phyloP scores from a whole-genome alignment of 257 asterid species.

The Solanum arcanum region DNA sequence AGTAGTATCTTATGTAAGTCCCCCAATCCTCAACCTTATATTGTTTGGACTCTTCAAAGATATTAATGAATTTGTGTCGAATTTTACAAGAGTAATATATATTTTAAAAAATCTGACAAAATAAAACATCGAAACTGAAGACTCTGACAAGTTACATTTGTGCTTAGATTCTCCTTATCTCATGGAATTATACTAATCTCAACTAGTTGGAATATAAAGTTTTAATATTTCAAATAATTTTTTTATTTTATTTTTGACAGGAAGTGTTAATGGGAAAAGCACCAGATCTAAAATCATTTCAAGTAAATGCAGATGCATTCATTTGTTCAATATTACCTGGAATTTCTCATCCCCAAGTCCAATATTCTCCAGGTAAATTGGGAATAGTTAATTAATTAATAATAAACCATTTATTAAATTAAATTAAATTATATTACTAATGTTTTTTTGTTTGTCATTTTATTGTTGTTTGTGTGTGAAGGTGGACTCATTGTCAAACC shows the following conservation, averaged over 20 bases:
- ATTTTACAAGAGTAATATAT: too few relatives aligned
- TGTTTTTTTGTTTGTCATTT: background rate
- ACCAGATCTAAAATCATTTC: conserved; percentile 49
- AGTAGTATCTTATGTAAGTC: too few relatives aligned
- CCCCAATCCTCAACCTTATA: too few relatives aligned
- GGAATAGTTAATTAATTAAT: background rate
- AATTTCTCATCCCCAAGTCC: conserved; percentile 57
- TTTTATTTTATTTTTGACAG: conserved; percentile 11
- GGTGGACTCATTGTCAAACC: conserved; percentile 71
- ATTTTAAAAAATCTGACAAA: too few relatives aligned
- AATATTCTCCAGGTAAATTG: conserved; percentile 77
- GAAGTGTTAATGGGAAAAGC: conserved; percentile 75
- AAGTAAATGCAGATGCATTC: conserved; percentile 65
- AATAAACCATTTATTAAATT: background rate
- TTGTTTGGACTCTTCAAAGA: too few relatives aligned
- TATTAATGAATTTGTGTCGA: too few relatives aligned
- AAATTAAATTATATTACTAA: background rate
- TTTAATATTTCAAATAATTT: background rate
- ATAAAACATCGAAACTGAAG: too few relatives aligned
- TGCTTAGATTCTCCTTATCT: background rate
- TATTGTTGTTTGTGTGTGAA: background rate
- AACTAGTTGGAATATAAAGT: background rate
- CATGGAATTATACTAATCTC: background rate
- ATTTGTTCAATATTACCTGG: conserved; percentile 83
- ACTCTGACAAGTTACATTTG: background rate